Percentiles rank a stretch among this genome's conserved stretches.
Evolutionary conservation across 2,329 filamentous ascomycete species (phyloP).

Genomic region (Beauveria scarabaeidicola): DNA sequence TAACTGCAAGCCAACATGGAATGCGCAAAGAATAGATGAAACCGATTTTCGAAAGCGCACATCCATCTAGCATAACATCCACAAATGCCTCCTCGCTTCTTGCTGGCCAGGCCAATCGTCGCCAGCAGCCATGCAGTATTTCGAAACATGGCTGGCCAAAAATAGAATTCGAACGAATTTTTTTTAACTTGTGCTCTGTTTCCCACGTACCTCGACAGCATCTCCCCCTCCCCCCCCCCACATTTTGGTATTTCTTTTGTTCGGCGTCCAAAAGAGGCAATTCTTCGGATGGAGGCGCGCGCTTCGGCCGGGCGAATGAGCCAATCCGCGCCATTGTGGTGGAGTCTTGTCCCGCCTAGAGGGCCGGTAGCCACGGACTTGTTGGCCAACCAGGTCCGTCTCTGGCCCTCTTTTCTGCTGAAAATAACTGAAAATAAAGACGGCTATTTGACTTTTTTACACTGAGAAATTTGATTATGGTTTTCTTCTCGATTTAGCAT

Average conservation of each 20-base stretch:
- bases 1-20: too few relatives aligned
- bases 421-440: too few relatives aligned
- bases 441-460: background rate
- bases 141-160: slow-evolving; percentile 2
- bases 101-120: background rate
- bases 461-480: too few relatives aligned
- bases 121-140: background rate
- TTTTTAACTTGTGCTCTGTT: too few relatives aligned
- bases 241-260: background rate
- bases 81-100: background rate
- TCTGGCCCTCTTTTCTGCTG: background rate
- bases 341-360: background rate
- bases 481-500: background rate
- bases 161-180: background rate
- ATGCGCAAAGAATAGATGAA: too few relatives aligned
- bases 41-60: too few relatives aligned
- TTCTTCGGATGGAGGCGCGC: slow-evolving; percentile 5
- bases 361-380: too few relatives aligned
- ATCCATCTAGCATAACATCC: background rate
- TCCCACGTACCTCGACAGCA: background rate
- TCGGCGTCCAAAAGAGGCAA: slow-evolving; percentile 1
- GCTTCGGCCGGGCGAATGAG: background rate
- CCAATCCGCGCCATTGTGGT: background rate
- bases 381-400: background rate
- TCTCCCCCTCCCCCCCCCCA: background rate